phyloP scores from a whole-genome alignment of 306 rosid genomes.

The Rosa multiflora region DNA sequence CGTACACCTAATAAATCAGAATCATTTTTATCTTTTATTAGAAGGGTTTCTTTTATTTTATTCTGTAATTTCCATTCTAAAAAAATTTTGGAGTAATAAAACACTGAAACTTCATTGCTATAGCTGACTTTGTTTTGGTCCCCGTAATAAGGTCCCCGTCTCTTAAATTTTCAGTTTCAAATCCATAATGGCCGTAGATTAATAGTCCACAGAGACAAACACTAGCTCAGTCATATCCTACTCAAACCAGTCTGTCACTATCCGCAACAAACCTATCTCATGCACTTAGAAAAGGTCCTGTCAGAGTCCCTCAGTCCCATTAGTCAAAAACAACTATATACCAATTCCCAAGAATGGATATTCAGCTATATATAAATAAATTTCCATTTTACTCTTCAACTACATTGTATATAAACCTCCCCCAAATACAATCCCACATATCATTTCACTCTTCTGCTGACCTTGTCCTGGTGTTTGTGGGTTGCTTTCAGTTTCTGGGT shows the following conservation, averaged over 20 bases:
- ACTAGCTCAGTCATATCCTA: not conserved
- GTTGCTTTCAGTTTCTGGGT: conserved; percentile 7
- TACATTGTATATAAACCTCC: not conserved
- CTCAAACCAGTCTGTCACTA: not conserved
- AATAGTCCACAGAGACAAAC: not conserved
- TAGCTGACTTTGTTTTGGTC: not conserved
- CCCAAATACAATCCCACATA: not conserved
- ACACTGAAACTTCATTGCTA: not conserved
- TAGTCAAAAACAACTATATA: not conserved
- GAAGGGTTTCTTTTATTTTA: not conserved
- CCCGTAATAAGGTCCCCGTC: not conserved
- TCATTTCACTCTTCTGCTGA: not conserved
- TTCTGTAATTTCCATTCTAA: not conserved
- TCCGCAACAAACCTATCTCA: not conserved
- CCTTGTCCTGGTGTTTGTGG: not conserved
- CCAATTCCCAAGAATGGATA: not conserved
- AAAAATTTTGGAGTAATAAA: not conserved
- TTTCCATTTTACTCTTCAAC: not conserved
- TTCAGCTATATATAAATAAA: too few relatives aligned
- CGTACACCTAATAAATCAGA: too few relatives aligned
- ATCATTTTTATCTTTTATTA: too few relatives aligned
- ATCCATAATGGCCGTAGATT: not conserved
- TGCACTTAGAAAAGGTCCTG: not conserved
- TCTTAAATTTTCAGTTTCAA: not conserved
- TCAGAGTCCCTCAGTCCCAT: not conserved